Conservation (phyloP, 169 alveolate genomes). For the Plasmodium inui region DNA sequence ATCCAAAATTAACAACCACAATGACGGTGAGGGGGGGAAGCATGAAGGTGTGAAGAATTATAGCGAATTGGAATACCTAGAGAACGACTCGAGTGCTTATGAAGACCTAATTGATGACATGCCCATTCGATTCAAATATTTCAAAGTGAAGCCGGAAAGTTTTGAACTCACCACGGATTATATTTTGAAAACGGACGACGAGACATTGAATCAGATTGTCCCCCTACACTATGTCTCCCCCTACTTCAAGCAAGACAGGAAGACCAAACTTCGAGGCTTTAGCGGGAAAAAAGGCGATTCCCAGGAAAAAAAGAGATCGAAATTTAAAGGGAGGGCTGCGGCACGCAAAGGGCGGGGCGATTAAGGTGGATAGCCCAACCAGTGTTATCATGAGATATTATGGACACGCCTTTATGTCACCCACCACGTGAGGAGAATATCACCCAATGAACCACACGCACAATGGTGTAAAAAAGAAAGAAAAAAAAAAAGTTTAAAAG, state of each 20-base stretch:
- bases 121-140: constrained; percentile 83
- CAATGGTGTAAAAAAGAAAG: neutral
- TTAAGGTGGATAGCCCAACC: neutral
- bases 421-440: neutral
- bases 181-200: constrained; percentile 78
- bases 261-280: neutral
- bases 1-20: neutral
- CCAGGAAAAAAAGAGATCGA: constrained; percentile 1
- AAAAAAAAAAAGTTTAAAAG: neutral
- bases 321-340: neutral
- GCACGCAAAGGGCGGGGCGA: neutral
- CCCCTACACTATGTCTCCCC: constrained; percentile 75
- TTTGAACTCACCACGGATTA: constrained; percentile 77
- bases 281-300: neutral
- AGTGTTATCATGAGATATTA: neutral
- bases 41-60: neutral
- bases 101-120: constrained; percentile 85
- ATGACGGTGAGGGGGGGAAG: neutral
- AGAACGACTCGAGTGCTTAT: constrained; percentile 78
- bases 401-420: neutral
- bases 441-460: neutral
- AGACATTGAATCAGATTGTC: constrained; percentile 77
- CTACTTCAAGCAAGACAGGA: neutral
- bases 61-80: constrained; percentile 36
- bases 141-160: constrained; percentile 79